A percentile compares a stretch with the other conserved stretches of the same genome.
phyloP scores from a whole-genome alignment of 352 stramenopile genomes.

The Pythium grandisporangium region DNA sequence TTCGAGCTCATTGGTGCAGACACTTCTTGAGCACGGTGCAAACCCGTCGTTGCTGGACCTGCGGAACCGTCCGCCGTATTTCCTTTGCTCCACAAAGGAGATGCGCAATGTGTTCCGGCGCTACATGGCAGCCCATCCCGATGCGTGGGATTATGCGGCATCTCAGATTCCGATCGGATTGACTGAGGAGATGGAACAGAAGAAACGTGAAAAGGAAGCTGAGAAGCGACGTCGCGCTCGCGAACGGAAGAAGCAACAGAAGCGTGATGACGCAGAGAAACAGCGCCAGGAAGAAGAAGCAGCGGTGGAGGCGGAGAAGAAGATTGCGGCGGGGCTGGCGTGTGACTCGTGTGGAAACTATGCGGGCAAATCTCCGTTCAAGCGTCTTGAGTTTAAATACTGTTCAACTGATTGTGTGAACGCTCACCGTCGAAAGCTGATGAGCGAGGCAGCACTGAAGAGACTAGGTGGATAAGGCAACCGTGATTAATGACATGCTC shows the following conservation, averaged over 20 bases:
- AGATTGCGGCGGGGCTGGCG: constrained; percentile 65
- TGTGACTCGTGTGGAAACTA: constrained; percentile 78
- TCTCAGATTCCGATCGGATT: constrained; percentile 68
- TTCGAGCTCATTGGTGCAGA: constrained; percentile 30
- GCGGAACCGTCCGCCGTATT: constrained; percentile 81
- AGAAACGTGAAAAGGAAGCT: constrained; percentile 79
- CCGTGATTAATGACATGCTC: too few relatives aligned
- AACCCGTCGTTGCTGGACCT: constrained; percentile 82
- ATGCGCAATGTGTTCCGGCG: constrained; percentile 87
- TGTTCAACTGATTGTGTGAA: constrained; percentile 92
- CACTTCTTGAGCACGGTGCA: constrained; percentile 76
- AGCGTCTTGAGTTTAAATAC: constrained; percentile 90
- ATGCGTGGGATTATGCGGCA: constrained; percentile 65
- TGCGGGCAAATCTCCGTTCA: constrained; percentile 83
- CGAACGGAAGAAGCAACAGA: constrained; percentile 90
- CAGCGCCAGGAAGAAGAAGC: constrained; percentile 58
- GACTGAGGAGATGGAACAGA: constrained; percentile 77
- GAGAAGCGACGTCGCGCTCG: constrained; percentile 82
- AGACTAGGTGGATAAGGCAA: constrained; percentile 37
- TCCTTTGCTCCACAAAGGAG: constrained; percentile 83
- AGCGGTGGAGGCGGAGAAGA: constrained; percentile 51
- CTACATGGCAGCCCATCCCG: constrained; percentile 73
- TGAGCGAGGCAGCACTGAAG: constrained; percentile 87
- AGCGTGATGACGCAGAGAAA: constrained; percentile 57
- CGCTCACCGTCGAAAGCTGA: constrained; percentile 89